Conservation (phyloP, 306 rosid species). For the Delonix regia region DNA sequence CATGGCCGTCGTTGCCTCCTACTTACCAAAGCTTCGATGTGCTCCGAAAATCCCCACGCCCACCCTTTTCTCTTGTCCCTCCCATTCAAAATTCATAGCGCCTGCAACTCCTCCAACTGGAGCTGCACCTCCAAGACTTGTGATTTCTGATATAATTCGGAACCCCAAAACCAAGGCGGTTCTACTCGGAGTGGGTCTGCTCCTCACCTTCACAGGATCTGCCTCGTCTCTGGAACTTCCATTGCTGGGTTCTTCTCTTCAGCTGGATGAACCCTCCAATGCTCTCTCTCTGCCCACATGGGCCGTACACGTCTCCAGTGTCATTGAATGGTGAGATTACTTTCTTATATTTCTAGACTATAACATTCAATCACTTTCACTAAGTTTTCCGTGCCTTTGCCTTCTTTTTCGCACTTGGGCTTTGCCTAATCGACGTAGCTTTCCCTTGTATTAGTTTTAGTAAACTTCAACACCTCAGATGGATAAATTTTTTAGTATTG, state of each 20-base stretch:
- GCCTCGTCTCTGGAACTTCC: slow-evolving; percentile 58
- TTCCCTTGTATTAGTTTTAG: neutral
- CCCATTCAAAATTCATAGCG: slow-evolving; percentile 16
- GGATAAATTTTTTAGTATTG: neutral
- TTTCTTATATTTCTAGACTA: neutral
- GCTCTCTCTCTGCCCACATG: slow-evolving; percentile 96
- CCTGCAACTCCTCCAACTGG: neutral
- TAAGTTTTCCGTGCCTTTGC: too few relatives aligned
- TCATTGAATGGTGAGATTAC: slow-evolving; percentile 67
- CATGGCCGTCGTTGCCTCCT: slow-evolving; percentile 49
- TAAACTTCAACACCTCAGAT: neutral
- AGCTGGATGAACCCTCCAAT: slow-evolving; percentile 76
- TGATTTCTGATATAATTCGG: slow-evolving; percentile 1
- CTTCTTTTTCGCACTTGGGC: neutral
- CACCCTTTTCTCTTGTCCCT: neutral
- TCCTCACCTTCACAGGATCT: slow-evolving; percentile 54
- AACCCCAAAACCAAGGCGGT: slow-evolving; percentile 35
- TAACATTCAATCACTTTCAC: neutral
- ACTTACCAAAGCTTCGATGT: slow-evolving; percentile 36
- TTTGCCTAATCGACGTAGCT: neutral
- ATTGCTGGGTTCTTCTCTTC: slow-evolving; percentile 41
- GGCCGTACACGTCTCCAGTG: slow-evolving; percentile 94
- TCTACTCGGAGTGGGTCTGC: slow-evolving; percentile 56
- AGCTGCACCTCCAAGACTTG: slow-evolving; percentile 1
- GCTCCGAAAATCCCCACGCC: slow-evolving; percentile 5